A percentile compares a stretch with the other conserved stretches of the same genome.
phyloP scores from a whole-genome alignment of 441 rosid species.

The Pelargonium citronellum region DNA sequence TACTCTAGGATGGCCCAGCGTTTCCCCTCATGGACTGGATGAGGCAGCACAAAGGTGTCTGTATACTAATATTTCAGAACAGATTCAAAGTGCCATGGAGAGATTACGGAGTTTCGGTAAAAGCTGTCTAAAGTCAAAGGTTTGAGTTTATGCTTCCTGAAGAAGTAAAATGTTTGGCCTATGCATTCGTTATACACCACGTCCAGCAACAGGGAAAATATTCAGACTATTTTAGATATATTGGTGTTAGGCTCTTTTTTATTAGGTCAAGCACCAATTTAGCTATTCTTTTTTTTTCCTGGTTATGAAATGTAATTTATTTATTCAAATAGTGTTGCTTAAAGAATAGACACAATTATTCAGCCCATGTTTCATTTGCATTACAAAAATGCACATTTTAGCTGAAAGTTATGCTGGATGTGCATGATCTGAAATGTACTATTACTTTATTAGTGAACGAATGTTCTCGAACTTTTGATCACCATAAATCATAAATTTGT shows the following conservation, averaged over 20 bases:
- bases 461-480: too few species aligned
- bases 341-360: not conserved
- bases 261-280: slow-evolving; percentile 1
- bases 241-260: not conserved
- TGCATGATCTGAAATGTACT: too few species aligned
- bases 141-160: not conserved
- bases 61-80: slow-evolving; percentile 52
- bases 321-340: not conserved
- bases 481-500: too few species aligned
- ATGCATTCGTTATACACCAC: not conserved
- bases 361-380: too few species aligned
- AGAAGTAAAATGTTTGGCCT: not conserved
- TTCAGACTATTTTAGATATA: not conserved
- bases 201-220: not conserved
- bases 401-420: not conserved
- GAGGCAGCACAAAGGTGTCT: slow-evolving; percentile 70
- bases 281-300: not conserved
- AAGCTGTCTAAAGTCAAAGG: slow-evolving; percentile 14
- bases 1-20: slow-evolving; percentile 47
- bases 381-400: not conserved
- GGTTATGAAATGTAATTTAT: not conserved
- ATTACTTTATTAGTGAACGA: not conserved
- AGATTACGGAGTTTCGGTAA: slow-evolving; percentile 29
- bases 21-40: slow-evolving; percentile 40
- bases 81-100: slow-evolving; percentile 52